Conservation (phyloP, 2,329 filamentous ascomycete genomes). For the Xylaria hypoxylon region DNA sequence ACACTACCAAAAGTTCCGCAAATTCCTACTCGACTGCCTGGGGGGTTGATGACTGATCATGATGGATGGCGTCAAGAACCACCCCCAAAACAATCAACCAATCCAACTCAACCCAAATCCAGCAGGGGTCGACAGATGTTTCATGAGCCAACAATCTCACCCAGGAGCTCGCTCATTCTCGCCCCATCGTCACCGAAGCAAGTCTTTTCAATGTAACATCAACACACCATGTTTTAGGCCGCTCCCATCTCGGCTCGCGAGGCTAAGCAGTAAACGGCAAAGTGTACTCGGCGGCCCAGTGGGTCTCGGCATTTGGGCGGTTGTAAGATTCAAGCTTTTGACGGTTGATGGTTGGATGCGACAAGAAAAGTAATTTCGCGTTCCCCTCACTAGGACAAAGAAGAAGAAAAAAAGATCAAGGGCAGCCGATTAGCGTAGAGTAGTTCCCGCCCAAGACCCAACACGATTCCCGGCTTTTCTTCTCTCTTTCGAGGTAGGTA, state of each 20-base stretch:
- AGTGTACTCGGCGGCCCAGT: constrained; percentile 23
- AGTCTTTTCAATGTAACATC: constrained; percentile 25
- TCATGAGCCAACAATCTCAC: constrained; percentile 28
- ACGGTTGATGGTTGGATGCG: not conserved
- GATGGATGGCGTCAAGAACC: constrained; percentile 3
- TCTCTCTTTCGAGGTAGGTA: not conserved
- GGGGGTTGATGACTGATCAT: constrained; percentile 28
- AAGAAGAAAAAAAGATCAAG: not conserved
- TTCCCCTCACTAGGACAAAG: not conserved
- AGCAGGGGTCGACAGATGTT: constrained; percentile 28
- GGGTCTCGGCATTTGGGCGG: constrained; percentile 42
- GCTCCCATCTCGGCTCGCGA: constrained; percentile 26
- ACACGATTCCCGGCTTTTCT: not conserved
- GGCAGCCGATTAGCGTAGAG: not conserved
- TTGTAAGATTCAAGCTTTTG: constrained; percentile 36
- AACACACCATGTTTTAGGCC: constrained; percentile 31
- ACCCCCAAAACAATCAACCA: constrained; percentile 25
- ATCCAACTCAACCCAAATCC: constrained; percentile 12
- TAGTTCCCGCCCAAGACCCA: not conserved
- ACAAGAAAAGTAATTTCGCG: constrained; percentile 9
- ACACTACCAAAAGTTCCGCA: not conserved
- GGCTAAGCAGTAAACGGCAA: constrained; percentile 33
- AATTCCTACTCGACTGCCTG: not conserved
- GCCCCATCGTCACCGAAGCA: constrained; percentile 8
- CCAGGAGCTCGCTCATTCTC: constrained; percentile 2